phyloP scores from a whole-genome alignment of 2,329 filamentous ascomycete genomes.

The Hortaea werneckii region DNA sequence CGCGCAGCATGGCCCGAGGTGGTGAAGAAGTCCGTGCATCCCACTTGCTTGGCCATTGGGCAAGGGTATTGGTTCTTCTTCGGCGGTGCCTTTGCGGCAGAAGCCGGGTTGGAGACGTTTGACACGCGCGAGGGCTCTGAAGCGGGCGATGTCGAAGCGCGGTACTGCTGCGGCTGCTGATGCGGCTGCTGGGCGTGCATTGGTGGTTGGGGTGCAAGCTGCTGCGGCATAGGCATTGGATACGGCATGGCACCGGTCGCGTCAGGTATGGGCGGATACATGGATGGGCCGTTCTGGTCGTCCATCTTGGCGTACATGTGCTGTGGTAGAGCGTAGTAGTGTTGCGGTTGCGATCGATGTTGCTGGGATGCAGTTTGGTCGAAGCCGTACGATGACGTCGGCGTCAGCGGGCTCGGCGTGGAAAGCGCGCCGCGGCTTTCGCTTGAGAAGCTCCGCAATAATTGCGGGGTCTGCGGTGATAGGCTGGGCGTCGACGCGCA shows the following conservation, averaged over 20 bases:
- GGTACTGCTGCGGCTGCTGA: constrained; percentile 15
- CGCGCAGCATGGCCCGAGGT: constrained; percentile 78
- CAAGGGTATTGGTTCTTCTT: constrained; percentile 65
- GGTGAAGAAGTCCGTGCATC: constrained; percentile 71
- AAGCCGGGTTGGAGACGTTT: constrained; percentile 33
- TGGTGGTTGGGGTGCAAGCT: constrained; percentile 6
- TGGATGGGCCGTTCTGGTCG: constrained; percentile 19
- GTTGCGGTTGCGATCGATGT: constrained; percentile 4
- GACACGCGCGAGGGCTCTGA: constrained; percentile 34
- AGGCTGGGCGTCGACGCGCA: constrained; percentile 35
- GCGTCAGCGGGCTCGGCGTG: constrained; percentile 39
- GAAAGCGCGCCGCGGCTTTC: constrained; percentile 32
- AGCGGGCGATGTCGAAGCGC: constrained; percentile 39
- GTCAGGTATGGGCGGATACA: constrained; percentile 29
- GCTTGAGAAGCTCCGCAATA: constrained; percentile 24
- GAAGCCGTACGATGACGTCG: constrained; percentile 26
- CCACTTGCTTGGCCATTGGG: constrained; percentile 58
- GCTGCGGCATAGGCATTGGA: constrained; percentile 22
- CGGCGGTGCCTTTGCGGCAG: constrained; percentile 29
- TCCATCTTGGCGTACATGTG: constrained; percentile 23
- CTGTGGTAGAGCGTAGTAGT: constrained; percentile 9
- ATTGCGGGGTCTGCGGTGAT: constrained; percentile 35
- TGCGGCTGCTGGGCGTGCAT: constrained; percentile 4
- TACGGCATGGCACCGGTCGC: constrained; percentile 20
- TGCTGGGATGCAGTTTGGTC: too few relatives aligned